Evolutionary conservation across 208 protist species (phyloP).

Genomic region (Leptomonas pyrrhocoris): DNA sequence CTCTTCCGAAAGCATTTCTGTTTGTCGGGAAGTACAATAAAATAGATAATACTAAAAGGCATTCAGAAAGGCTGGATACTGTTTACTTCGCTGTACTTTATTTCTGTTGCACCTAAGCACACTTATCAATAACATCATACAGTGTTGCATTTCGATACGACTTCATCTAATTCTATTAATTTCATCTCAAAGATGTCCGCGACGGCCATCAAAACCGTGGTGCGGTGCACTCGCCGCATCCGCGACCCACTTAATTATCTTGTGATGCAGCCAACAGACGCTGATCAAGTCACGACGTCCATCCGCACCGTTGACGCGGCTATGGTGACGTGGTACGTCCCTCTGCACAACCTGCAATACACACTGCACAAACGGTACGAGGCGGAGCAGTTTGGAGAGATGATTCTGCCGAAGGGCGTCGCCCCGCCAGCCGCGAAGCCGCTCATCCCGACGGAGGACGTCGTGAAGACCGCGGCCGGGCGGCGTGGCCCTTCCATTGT

Average conservation of each 20-base stretch:
- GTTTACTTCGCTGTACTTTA: too few species aligned
- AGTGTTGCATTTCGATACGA: too few species aligned
- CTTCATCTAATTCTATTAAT: too few species aligned
- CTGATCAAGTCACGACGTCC: conserved; percentile 62
- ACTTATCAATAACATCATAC: neutral
- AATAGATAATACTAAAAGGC: too few species aligned
- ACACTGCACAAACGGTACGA: conserved; percentile 79
- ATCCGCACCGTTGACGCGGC: conserved; percentile 70
- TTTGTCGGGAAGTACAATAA: too few species aligned
- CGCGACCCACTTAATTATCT: conserved; percentile 80
- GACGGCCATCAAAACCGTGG: conserved; percentile 23
- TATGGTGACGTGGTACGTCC: conserved; percentile 84
- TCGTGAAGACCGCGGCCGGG: conserved; percentile 21
- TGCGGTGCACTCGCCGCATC: conserved; percentile 81
- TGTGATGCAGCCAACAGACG: conserved; percentile 78
- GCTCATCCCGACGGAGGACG: conserved; percentile 46
- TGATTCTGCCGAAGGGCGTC: conserved; percentile 51
- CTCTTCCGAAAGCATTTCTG: too few species aligned
- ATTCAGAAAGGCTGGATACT: too few species aligned
- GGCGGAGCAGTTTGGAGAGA: conserved; percentile 80
- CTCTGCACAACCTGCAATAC: conserved; percentile 67
- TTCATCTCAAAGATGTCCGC: conserved; percentile 5
- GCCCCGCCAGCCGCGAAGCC: conserved; percentile 34
- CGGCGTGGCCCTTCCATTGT: conserved; percentile 30
- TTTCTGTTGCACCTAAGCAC: too few species aligned